These are phyloP conservation scores for Nicotiana knightiana DNA, from an alignment of 257 asterid species.

Conservation along the genomic window DNA sequence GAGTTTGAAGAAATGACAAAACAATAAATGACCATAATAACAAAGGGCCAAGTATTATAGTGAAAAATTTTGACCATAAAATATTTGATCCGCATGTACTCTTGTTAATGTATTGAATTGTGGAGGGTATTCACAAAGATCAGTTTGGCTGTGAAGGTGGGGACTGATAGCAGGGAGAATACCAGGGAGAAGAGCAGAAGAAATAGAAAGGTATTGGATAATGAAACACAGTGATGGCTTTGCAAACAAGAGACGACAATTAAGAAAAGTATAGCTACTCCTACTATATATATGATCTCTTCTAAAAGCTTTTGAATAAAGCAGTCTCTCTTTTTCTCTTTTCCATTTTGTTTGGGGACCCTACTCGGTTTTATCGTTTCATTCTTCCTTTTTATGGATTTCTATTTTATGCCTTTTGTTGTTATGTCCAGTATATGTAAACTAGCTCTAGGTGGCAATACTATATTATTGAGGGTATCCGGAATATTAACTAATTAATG, in stretches of 20 bases:
- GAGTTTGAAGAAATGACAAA: too few species aligned
- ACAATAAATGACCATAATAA: too few species aligned
- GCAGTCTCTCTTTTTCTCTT: slow-evolving; percentile 8
- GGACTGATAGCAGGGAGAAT: slow-evolving; percentile 61
- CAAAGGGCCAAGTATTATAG: too few species aligned
- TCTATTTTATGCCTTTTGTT: neutral
- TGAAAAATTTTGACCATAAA: neutral
- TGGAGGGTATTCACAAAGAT: neutral
- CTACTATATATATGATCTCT: neutral
- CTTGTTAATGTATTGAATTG: neutral
- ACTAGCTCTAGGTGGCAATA: neutral
- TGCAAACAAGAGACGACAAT: slow-evolving; percentile 17
- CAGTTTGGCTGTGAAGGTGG: slow-evolving; percentile 37
- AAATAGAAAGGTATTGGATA: slow-evolving; percentile 62
- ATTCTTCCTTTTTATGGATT: neutral
- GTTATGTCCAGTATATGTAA: neutral
- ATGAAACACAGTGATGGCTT: slow-evolving; percentile 34
- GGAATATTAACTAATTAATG: neutral
- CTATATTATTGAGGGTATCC: neutral
- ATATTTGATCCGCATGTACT: neutral
- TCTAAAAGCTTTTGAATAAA: neutral
- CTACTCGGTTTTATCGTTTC: neutral
- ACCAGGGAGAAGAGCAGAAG: slow-evolving; percentile 59
- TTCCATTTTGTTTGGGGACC: slow-evolving; percentile 10
- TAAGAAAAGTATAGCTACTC: neutral